Conservation (phyloP, 768 basidiomycete species). For the Suillus plorans region DNA sequence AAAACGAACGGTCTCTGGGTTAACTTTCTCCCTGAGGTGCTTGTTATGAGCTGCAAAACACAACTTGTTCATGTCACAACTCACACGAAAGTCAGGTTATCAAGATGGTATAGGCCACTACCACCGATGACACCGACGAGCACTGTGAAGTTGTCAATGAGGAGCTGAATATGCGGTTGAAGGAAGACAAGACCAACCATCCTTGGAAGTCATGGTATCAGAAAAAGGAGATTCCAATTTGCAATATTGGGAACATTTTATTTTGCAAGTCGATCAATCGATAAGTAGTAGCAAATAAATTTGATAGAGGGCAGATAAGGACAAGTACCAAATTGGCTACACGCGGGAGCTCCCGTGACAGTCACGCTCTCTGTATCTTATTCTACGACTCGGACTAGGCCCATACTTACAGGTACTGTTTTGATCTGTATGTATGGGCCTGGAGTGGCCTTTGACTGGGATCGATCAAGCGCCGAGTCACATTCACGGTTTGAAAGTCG, state of each 20-base stretch:
- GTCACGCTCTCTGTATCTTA: too few relatives aligned
- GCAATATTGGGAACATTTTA: neutral
- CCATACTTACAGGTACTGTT: too few relatives aligned
- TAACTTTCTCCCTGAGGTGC: constrained; percentile 61
- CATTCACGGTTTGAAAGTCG: neutral
- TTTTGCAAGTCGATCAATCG: neutral
- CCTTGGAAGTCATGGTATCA: neutral
- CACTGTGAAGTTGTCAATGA: constrained; percentile 39
- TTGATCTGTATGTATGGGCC: too few relatives aligned
- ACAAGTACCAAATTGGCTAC: neutral
- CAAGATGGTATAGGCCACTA: constrained; percentile 89
- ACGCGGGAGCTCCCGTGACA: too few relatives aligned
- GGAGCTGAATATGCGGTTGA: too few relatives aligned
- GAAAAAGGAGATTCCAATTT: neutral
- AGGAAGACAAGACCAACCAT: neutral
- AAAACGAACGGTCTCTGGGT: constrained; percentile 73
- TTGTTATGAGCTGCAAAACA: neutral
- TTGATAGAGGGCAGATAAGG: neutral
- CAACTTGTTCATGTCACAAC: constrained; percentile 28
- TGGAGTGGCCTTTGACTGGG: too few relatives aligned
- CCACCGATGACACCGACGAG: constrained; percentile 90
- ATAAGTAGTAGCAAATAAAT: neutral
- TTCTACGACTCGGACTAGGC: too few relatives aligned
- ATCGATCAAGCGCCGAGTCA: neutral
- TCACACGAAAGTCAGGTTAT: constrained; percentile 86